phyloP scores from a whole-genome alignment of 2,329 filamentous ascomycete species.

The Ustulina deusta region DNA sequence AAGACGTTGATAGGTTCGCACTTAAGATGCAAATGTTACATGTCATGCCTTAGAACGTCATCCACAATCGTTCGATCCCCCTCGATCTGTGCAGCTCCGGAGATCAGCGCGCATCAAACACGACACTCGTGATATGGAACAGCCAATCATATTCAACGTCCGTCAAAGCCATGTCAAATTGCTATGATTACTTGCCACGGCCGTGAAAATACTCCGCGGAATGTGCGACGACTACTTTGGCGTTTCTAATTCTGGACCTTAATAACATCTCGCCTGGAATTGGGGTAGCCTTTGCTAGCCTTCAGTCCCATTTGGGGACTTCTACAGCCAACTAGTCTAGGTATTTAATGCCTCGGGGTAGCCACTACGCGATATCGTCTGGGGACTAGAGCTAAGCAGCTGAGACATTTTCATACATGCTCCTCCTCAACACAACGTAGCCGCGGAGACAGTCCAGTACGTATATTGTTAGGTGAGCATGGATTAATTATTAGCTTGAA shows the following conservation, averaged over 20 bases:
- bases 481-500: constrained; percentile 3
- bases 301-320: neutral
- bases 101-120: constrained; percentile 28
- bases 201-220: neutral
- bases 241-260: neutral
- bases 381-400: neutral
- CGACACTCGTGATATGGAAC: constrained; percentile 24
- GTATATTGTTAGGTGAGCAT: neutral
- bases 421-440: neutral
- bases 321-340: neutral
- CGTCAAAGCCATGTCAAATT: neutral
- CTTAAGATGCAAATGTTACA: constrained; percentile 18
- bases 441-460: neutral
- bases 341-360: too few species aligned
- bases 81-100: constrained; percentile 3
- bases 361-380: constrained; percentile 16
- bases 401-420: constrained; percentile 16
- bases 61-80: constrained; percentile 26
- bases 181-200: neutral
- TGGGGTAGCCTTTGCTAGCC: neutral
- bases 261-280: neutral
- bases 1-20: constrained; percentile 23
- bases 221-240: neutral
- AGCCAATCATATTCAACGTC: constrained; percentile 14
- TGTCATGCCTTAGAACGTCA: constrained; percentile 27